A percentile compares a stretch with the other conserved stretches of the same genome.
Conservation (phyloP, 2,329 filamentous ascomycete genomes). For the Fusarium sp. region DNA sequence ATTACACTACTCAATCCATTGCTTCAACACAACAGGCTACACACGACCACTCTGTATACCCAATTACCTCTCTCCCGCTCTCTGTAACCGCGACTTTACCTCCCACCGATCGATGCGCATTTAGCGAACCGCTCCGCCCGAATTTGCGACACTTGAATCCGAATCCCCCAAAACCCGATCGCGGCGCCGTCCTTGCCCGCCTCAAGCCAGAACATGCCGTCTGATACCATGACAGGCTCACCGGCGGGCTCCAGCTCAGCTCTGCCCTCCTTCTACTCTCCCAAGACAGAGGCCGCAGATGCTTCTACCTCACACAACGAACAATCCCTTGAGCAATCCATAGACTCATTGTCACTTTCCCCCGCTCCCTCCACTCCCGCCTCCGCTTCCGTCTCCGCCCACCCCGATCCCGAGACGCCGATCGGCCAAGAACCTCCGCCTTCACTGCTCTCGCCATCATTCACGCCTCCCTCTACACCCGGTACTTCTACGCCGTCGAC, state of each 20-base stretch:
- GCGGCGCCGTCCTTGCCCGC: slow-evolving; percentile 35
- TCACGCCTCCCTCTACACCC: slow-evolving; percentile 76
- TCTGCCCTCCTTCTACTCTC: slow-evolving; percentile 60
- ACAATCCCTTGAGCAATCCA: slow-evolving; percentile 38
- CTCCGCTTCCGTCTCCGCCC: slow-evolving; percentile 22
- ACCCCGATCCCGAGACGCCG: slow-evolving; percentile 32
- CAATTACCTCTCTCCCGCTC: not conserved
- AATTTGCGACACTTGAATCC: slow-evolving; percentile 30
- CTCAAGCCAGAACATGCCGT: slow-evolving; percentile 41
- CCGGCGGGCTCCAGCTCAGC: slow-evolving; percentile 48
- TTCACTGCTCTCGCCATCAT: slow-evolving; percentile 87
- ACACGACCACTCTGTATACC: slow-evolving; percentile 9
- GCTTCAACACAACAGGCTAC: slow-evolving; percentile 4
- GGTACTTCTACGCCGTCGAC: slow-evolving; percentile 63
- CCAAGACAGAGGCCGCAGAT: slow-evolving; percentile 47
- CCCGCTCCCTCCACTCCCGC: slow-evolving; percentile 33
- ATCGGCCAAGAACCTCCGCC: slow-evolving; percentile 56
- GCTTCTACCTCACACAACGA: slow-evolving; percentile 21
- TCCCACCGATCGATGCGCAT: slow-evolving; percentile 22
- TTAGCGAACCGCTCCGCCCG: slow-evolving; percentile 10
- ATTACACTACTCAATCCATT: slow-evolving; percentile 26
- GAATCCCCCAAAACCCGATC: slow-evolving; percentile 35
- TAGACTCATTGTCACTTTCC: slow-evolving; percentile 52
- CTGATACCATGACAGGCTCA: slow-evolving; percentile 42
- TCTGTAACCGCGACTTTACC: not conserved